A percentile compares a stretch with the other conserved stretches of the same genome.
Evolutionary conservation across 331 rosid species (phyloP).

Genomic region (Pyracantha coccinea): DNA sequence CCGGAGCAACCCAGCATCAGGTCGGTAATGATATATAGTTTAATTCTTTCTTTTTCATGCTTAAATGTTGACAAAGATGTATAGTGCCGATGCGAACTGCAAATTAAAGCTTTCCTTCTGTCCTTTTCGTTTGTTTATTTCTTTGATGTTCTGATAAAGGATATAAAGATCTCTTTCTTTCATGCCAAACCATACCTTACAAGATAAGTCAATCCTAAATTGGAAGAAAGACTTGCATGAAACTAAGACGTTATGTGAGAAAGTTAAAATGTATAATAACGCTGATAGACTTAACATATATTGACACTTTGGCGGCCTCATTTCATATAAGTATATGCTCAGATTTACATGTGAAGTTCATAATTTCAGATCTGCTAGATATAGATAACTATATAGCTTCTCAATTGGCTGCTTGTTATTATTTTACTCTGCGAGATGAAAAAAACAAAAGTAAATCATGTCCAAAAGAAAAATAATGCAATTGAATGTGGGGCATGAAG

Average conservation of each 20-base stretch:
- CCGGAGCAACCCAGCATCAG: not conserved
- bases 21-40: not conserved
- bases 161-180: not conserved
- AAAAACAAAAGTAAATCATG: too few species aligned
- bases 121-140: not conserved
- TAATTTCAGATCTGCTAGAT: slow-evolving; percentile 3
- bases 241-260: too few species aligned
- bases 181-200: slow-evolving; percentile 14
- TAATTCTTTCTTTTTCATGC: slow-evolving; percentile 3
- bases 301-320: not conserved
- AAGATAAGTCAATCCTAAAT: slow-evolving; percentile 6
- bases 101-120: not conserved
- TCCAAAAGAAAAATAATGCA: too few species aligned
- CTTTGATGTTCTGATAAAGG: too few species aligned
- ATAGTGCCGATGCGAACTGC: not conserved
- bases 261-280: too few species aligned
- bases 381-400: not conserved
- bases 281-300: too few species aligned
- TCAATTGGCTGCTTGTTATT: too few species aligned
- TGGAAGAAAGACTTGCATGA: not conserved
- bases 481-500: too few species aligned
- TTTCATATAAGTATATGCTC: not conserved
- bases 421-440: too few species aligned
- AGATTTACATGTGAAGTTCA: slow-evolving; percentile 24
- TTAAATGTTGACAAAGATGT: not conserved